Evolutionary conservation across 2,329 filamentous ascomycete species (phyloP).

Genomic region (Ceratocystis harringtonii): DNA sequence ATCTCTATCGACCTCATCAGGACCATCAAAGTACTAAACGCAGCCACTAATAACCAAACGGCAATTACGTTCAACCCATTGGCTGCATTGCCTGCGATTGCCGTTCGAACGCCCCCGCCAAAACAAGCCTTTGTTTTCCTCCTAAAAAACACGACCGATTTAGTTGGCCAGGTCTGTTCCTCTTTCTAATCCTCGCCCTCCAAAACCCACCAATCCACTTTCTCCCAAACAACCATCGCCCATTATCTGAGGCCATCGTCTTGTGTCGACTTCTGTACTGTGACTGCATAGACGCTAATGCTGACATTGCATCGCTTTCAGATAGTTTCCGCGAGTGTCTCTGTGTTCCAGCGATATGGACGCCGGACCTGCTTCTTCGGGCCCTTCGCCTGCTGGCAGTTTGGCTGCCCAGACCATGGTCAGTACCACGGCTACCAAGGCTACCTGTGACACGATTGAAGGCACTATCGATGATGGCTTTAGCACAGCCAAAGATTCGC

Average conservation of each 20-base stretch:
- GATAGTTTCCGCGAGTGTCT: conserved; percentile 1
- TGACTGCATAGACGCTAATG: conserved; percentile 5
- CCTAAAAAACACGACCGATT: not conserved
- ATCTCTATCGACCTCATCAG: not conserved
- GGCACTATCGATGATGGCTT: conserved; percentile 4
- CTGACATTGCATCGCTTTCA: conserved; percentile 1
- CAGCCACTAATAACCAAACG: not conserved
- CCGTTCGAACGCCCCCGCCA: not conserved
- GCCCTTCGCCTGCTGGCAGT: not conserved
- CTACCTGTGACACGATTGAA: not conserved
- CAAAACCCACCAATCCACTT: not conserved
- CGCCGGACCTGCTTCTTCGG: conserved; percentile 1
- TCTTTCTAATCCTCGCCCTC: not conserved
- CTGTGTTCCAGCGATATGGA: conserved; percentile 14
- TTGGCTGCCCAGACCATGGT: not conserved
- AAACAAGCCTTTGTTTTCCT: conserved; percentile 1
- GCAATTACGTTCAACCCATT: not conserved
- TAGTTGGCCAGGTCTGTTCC: not conserved
- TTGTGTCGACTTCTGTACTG: not conserved
- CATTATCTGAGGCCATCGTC: not conserved
- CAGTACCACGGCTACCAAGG: not conserved
- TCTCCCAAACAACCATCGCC: not conserved
- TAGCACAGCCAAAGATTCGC: conserved; percentile 1
- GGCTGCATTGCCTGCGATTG: not conserved
- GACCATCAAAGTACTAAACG: not conserved